A percentile compares a stretch with the other conserved stretches of the same genome.
Conservation (phyloP, 1,139 yeast genomes). For the Nakaseomyces bracarensis region DNA sequence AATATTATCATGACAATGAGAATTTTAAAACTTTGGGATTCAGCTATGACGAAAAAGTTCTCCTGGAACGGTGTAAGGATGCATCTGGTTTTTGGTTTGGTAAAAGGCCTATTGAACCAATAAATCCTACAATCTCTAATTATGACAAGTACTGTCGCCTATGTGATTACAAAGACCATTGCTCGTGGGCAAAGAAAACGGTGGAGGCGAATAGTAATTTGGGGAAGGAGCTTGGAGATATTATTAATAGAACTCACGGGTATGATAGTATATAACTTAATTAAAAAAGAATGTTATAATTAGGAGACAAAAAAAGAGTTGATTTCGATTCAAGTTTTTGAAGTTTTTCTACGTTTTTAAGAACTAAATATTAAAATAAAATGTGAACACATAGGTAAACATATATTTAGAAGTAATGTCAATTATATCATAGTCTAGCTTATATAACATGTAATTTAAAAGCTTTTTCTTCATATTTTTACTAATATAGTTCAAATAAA, state of each 20-base stretch:
- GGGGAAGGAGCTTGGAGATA: neutral
- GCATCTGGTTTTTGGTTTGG: conserved; percentile 52
- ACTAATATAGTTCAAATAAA: no score
- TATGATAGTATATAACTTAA: no score
- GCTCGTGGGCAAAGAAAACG: conserved; percentile 29
- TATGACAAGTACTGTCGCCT: conserved; percentile 38
- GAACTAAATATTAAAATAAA: no score
- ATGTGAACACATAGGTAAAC: no score
- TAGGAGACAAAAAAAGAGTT: neutral
- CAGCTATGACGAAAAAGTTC: conserved; percentile 31
- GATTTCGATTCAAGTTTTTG: neutral
- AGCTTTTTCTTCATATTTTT: no score
- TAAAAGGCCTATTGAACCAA: conserved; percentile 37
- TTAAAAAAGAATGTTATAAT: no score
- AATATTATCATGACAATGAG: conserved; percentile 41
- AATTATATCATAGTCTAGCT: no score
- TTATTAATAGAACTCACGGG: neutral
- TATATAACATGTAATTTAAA: no score
- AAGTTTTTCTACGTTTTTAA: no score
- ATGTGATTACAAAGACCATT: conserved; percentile 43
- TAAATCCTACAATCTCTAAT: conserved; percentile 31
- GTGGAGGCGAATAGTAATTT: neutral
- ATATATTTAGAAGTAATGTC: no score
- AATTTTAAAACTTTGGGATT: conserved; percentile 38
- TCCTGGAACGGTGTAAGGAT: conserved; percentile 29